A percentile compares a stretch with the other conserved stretches of the same genome.
Evolutionary conservation across 371 early-diverging fungal genomes (phyloP).

Genomic region (Coemansia sp.): DNA sequence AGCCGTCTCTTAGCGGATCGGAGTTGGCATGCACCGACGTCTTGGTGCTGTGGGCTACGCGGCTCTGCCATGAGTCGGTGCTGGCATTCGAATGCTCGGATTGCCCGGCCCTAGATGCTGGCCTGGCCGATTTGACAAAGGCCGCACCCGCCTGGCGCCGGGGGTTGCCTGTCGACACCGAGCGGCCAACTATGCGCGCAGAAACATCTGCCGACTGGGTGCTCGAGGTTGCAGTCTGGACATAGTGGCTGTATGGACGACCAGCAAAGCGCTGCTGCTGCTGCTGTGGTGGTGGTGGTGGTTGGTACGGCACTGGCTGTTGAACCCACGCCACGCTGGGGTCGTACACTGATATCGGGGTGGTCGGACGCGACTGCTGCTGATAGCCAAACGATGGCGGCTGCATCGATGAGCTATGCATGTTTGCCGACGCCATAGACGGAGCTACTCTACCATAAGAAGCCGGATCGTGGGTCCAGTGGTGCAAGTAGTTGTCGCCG

Average conservation of each 20-base stretch:
- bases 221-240: not conserved
- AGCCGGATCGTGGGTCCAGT: constrained; percentile 23
- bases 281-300: not conserved
- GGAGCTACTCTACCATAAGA: not conserved
- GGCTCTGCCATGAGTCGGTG: constrained; percentile 46
- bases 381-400: not conserved
- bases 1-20: constrained; percentile 30
- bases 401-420: not conserved
- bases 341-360: constrained; percentile 9
- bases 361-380: constrained; percentile 15
- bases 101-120: constrained; percentile 4
- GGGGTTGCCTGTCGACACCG: constrained; percentile 4
- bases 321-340: constrained; percentile 1
- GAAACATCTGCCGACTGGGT: constrained; percentile 1
- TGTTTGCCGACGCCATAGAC: not conserved
- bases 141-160: constrained; percentile 29
- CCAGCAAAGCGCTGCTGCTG: not conserved
- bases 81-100: constrained; percentile 19
- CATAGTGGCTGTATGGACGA: constrained; percentile 14
- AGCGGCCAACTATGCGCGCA: not conserved
- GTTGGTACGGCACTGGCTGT: not conserved
- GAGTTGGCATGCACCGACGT: constrained; percentile 31
- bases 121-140: constrained; percentile 14
- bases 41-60: constrained; percentile 18
- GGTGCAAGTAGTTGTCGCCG: constrained; percentile 19